Evolutionary conservation across 306 rosid species (phyloP).

Genomic region (Arachis hypogaea): DNA sequence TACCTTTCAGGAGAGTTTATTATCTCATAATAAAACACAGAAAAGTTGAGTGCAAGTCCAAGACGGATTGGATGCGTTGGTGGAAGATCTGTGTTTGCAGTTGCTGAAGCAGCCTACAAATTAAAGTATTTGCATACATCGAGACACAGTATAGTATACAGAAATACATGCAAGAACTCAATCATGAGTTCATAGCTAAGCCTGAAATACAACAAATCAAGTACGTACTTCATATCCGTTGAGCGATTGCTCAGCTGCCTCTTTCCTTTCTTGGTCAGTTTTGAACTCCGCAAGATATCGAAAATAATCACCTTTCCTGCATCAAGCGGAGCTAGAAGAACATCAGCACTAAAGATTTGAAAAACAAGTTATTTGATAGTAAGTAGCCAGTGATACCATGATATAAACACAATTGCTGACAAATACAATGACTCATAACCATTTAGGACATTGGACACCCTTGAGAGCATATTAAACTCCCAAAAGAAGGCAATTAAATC

Average conservation of each 20-base stretch:
- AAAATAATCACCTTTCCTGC: constrained; percentile 74
- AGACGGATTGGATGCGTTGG: constrained; percentile 98
- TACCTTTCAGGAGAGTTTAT: constrained; percentile 98
- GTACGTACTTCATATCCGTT: constrained; percentile 80
- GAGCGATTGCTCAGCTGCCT: constrained; percentile 72
- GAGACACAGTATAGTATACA: constrained; percentile 6
- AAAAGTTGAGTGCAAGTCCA: constrained; percentile 97
- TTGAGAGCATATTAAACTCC: neutral
- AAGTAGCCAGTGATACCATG: constrained; percentile 6
- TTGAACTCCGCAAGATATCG: constrained; percentile 84
- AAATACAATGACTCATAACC: constrained; percentile 26
- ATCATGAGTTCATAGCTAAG: constrained; percentile 21
- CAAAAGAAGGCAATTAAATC: neutral
- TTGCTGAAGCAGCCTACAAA: constrained; percentile 78
- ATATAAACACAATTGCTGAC: neutral
- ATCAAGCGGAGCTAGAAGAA: constrained; percentile 37
- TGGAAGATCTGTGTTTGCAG: constrained; percentile 90
- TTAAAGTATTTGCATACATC: constrained; percentile 34
- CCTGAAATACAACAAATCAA: constrained; percentile 33
- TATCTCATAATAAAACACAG: constrained; percentile 97
- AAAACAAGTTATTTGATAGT: neutral
- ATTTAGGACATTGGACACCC: constrained; percentile 28
- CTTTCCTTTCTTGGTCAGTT: constrained; percentile 73
- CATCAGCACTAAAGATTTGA: constrained; percentile 27
- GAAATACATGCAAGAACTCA: constrained; percentile 18